These are phyloP conservation scores for Neonectria hederae DNA, from an alignment of 2,329 filamentous ascomycete species.

Conservation along the genomic window DNA sequence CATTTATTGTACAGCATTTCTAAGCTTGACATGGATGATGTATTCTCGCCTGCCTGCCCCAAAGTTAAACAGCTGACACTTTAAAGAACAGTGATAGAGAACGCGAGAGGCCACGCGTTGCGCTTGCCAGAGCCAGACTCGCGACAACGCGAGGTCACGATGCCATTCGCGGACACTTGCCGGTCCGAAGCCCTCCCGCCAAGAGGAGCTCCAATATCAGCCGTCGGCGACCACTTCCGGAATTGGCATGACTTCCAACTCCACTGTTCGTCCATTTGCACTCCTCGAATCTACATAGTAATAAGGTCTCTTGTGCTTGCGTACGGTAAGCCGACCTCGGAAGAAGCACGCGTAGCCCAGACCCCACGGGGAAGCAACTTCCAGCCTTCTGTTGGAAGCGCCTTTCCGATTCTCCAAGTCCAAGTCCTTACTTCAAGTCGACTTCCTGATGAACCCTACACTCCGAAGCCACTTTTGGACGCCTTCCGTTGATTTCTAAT, in stretches of 20 bases:
- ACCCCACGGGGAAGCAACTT: not conserved
- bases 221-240: not conserved
- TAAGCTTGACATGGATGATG: not conserved
- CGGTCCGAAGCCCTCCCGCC: not conserved
- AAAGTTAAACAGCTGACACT: not conserved
- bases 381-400: not conserved
- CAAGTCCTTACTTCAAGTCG: not conserved
- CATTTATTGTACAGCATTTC: not conserved
- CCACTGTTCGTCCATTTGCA: no score
- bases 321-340: not conserved
- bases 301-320: not conserved
- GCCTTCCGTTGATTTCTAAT: not conserved
- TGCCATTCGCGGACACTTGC: not conserved
- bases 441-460: not conserved
- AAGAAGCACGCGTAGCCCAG: not conserved
- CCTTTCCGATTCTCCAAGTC: not conserved
- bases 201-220: not conserved
- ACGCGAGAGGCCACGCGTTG: slow-evolving; percentile 3
- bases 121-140: not conserved
- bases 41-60: not conserved
- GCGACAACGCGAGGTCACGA: slow-evolving; percentile 1
- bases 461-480: not conserved
- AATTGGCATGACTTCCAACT: not conserved
- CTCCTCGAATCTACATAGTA: not conserved
- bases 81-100: not conserved